These are phyloP conservation scores for Aspergillus diversus DNA, from an alignment of 495 filamentous ascomycete species.

Conservation along the genomic window DNA sequence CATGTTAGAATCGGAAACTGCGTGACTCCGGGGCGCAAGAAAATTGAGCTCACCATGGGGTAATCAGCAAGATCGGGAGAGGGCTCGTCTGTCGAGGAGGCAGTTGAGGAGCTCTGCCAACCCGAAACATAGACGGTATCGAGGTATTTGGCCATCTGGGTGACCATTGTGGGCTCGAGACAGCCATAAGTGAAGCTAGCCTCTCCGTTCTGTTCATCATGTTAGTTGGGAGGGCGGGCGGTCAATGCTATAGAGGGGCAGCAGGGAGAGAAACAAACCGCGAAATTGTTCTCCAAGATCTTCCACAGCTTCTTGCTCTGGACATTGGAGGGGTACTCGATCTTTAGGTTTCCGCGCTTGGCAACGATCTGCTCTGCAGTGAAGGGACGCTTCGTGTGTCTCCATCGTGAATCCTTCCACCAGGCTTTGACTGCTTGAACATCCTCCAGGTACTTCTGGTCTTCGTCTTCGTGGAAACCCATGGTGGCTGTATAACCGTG, in stretches of 20 bases:
- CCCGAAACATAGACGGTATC: conserved; percentile 98
- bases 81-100: conserved; percentile 90
- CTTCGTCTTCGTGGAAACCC: conserved; percentile 69
- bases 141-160: conserved; percentile 98
- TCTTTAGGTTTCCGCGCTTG: conserved; percentile 89
- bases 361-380: conserved; percentile 96
- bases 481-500: conserved; percentile 28
- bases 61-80: conserved; percentile 98
- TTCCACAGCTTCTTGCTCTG: conserved; percentile 94
- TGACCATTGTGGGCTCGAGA: conserved; percentile 96
- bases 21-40: background rate
- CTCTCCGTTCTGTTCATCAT: conserved; percentile 65
- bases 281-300: conserved; percentile 82
- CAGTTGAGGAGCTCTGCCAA: conserved; percentile 98
- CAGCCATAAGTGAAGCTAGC: conserved; percentile 96
- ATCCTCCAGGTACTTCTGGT: conserved; percentile 77
- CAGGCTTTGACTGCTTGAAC: conserved; percentile 87
- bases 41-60: conserved; percentile 71
- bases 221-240: conserved; percentile 11
- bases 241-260: background rate
- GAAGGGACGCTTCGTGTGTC: conserved; percentile 88
- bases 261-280: conserved; percentile 51
- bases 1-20: conserved; percentile 9
- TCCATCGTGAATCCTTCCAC: conserved; percentile 93
- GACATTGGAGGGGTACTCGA: conserved; percentile 86